Evolutionary conservation across 1,284 basidiomycete species (phyloP).

Genomic region (Tetrapyrgos nigripes): DNA sequence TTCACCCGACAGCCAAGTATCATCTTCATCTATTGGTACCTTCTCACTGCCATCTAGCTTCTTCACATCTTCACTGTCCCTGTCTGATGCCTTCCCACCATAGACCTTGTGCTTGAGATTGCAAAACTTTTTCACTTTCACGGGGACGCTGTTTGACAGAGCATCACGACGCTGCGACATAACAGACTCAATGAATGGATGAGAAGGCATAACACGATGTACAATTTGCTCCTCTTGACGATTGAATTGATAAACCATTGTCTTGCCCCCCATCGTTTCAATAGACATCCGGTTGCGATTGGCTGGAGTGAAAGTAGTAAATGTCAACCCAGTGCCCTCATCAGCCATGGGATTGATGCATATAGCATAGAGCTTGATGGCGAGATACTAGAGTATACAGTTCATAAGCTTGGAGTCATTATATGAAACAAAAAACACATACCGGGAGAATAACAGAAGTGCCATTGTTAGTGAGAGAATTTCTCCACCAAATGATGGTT

Average conservation of each 20-base stretch:
- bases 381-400: constrained; percentile 16
- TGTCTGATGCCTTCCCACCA: too few relatives aligned
- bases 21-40: too few relatives aligned
- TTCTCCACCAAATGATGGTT: constrained; percentile 11
- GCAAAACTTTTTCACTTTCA: too few relatives aligned
- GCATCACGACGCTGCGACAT: too few relatives aligned
- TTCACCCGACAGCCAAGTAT: too few relatives aligned
- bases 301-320: constrained; percentile 38
- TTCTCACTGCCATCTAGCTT: too few relatives aligned
- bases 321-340: constrained; percentile 36
- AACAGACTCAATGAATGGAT: too few relatives aligned
- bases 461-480: not conserved
- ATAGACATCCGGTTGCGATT: constrained; percentile 3
- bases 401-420: not conserved
- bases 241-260: not conserved
- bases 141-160: too few relatives aligned
- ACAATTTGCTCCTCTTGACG: too few relatives aligned
- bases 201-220: too few relatives aligned
- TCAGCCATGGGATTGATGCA: constrained; percentile 39
- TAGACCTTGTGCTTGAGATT: too few relatives aligned
- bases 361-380: constrained; percentile 35
- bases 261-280: constrained; percentile 1
- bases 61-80: too few relatives aligned
- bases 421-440: constrained; percentile 10
- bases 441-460: constrained; percentile 23